Percentiles rank a stretch among this genome's conserved stretches.
Conservation (phyloP, 352 stramenopile species). For the Phytophthora meadii region DNA sequence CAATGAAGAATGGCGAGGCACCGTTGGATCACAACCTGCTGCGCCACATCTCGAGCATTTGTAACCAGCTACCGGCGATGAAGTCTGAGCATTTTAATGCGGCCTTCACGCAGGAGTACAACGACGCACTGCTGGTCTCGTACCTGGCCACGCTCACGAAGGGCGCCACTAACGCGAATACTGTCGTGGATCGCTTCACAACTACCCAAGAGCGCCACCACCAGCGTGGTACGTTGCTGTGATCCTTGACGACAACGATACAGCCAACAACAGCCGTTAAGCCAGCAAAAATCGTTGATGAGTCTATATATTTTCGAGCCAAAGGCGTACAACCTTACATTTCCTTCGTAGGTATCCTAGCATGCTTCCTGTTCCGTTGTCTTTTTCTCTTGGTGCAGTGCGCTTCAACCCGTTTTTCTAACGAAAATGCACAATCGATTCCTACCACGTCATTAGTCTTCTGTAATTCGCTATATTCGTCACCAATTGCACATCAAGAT, state of each 20-base stretch:
- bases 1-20: conserved; percentile 76
- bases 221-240: conserved; percentile 62
- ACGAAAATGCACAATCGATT: conserved; percentile 9
- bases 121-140: conserved; percentile 81
- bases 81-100: conserved; percentile 76
- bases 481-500: not conserved
- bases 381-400: not conserved
- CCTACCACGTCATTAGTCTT: not conserved
- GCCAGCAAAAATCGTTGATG: no score
- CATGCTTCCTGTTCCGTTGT: no score
- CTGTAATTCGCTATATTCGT: not conserved
- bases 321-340: no score
- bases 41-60: conserved; percentile 88
- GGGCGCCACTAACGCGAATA: conserved; percentile 77
- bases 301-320: no score
- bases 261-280: not conserved
- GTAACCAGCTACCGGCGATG: conserved; percentile 84
- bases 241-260: conserved; percentile 5
- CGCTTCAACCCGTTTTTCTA: not conserved
- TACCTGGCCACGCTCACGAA: conserved; percentile 90
- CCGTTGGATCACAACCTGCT: conserved; percentile 82
- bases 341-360: no score
- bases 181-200: conserved; percentile 82
- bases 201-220: conserved; percentile 77
- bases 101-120: conserved; percentile 84